Evolutionary conservation across 441 rosid genomes (phyloP).

Genomic region (Jatropha multifida): DNA sequence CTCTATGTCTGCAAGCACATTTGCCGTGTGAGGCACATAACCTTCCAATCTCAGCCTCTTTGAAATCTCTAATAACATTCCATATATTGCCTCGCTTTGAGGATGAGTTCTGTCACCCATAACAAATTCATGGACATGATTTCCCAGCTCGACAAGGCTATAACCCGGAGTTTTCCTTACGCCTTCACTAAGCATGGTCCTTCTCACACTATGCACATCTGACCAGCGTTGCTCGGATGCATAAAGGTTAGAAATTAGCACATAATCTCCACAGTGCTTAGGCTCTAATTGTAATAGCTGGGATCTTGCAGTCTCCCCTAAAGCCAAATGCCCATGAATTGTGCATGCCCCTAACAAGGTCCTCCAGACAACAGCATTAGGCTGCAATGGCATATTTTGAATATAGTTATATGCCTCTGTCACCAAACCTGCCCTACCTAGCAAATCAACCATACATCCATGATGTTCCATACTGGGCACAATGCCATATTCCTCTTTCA

Average conservation of each 20-base stretch:
- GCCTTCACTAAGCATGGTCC: constrained; percentile 48
- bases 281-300: constrained; percentile 56
- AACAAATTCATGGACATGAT: constrained; percentile 56
- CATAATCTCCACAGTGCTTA: constrained; percentile 67
- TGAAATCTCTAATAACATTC: constrained; percentile 55
- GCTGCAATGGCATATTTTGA: constrained; percentile 51
- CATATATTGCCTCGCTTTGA: constrained; percentile 44
- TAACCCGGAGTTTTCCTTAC: constrained; percentile 67
- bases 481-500: constrained; percentile 55
- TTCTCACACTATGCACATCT: constrained; percentile 60
- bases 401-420: constrained; percentile 54
- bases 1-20: constrained; percentile 66
- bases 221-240: constrained; percentile 72
- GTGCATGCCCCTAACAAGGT: constrained; percentile 70
- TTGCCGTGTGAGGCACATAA: constrained; percentile 37
- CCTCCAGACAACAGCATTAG: constrained; percentile 78
- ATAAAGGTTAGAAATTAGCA: constrained; percentile 74
- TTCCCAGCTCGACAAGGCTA: constrained; percentile 71
- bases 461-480: constrained; percentile 68
- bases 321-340: constrained; percentile 47
- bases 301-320: constrained; percentile 58
- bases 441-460: constrained; percentile 85
- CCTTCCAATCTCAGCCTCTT: constrained; percentile 59
- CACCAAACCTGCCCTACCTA: constrained; percentile 73
- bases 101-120: constrained; percentile 70